Evolutionary conservation across 148 eudicot genomes (phyloP).

Genomic region (Amaranthus cruentus): DNA sequence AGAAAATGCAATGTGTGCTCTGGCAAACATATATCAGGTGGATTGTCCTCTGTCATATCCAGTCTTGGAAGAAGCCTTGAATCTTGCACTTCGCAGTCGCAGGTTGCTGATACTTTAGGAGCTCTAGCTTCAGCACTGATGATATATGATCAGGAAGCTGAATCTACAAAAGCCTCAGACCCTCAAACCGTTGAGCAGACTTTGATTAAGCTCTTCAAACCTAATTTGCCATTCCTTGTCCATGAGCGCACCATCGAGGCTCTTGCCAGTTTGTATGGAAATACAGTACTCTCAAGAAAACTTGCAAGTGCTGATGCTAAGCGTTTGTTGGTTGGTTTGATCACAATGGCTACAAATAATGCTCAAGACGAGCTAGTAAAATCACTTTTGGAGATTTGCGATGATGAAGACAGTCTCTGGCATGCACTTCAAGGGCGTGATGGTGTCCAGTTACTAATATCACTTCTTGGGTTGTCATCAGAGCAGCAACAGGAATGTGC

Average conservation of each 20-base stretch:
- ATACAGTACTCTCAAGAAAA: slow-evolving; percentile 63
- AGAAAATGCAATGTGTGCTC: slow-evolving; percentile 99
- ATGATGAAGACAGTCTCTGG: slow-evolving; percentile 82
- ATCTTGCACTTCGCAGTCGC: slow-evolving; percentile 84
- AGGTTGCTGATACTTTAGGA: slow-evolving; percentile 91
- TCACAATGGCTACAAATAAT: slow-evolving; percentile 91
- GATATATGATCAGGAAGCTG: slow-evolving; percentile 88
- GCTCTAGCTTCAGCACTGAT: slow-evolving; percentile 97
- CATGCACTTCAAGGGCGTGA: slow-evolving; percentile 95
- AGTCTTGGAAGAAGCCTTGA: slow-evolving; percentile 98
- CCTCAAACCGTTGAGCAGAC: slow-evolving; percentile 76
- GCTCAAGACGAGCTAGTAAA: slow-evolving; percentile 86
- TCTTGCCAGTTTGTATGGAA: slow-evolving; percentile 94
- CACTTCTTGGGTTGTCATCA: slow-evolving; percentile 97
- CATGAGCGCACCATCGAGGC: slow-evolving; percentile 98
- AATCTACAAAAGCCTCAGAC: slow-evolving; percentile 66
- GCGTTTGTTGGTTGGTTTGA: slow-evolving; percentile 87
- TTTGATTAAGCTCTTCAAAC: slow-evolving; percentile 74
- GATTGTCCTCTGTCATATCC: slow-evolving; percentile 87
- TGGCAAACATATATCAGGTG: slow-evolving; percentile 99
- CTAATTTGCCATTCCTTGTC: slow-evolving; percentile 67
- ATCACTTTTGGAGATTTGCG: slow-evolving; percentile 77
- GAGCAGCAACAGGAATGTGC: slow-evolving; percentile 99
- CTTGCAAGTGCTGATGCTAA: slow-evolving; percentile 91
- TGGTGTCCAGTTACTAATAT: slow-evolving; percentile 91